Evolutionary conservation across 2,329 filamentous ascomycete genomes (phyloP).

Genomic region (Hysterium pulicare): DNA sequence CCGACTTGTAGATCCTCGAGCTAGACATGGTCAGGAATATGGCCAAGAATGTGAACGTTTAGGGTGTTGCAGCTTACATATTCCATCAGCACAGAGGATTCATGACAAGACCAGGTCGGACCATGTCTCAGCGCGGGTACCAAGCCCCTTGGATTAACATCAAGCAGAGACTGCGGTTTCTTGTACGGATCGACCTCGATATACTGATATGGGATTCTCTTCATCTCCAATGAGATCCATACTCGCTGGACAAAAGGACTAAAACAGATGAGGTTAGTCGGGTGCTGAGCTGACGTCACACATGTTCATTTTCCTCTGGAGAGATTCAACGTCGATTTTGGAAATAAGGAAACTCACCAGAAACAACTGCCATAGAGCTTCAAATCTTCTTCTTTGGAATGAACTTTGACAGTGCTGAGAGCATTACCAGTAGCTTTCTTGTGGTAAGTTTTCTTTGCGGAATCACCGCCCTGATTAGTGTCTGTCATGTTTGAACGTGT

Average conservation of each 20-base stretch:
- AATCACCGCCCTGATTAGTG: constrained; percentile 47
- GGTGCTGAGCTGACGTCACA: constrained; percentile 12
- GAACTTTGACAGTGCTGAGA: constrained; percentile 64
- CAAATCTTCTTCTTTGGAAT: constrained; percentile 65
- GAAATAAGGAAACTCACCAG: constrained; percentile 56
- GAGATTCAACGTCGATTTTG: not conserved
- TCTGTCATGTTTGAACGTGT: constrained; percentile 43
- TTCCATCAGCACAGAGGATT: constrained; percentile 80
- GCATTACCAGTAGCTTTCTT: constrained; percentile 72
- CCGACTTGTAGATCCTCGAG: constrained; percentile 69
- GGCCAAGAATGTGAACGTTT: not conserved
- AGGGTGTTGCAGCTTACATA: constrained; percentile 56
- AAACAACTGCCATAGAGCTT: constrained; percentile 82
- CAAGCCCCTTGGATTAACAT: constrained; percentile 71
- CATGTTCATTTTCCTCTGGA: not conserved
- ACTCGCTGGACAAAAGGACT: constrained; percentile 83
- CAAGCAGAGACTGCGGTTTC: constrained; percentile 66
- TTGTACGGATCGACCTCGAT: constrained; percentile 80
- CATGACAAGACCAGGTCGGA: constrained; percentile 72
- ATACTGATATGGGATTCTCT: constrained; percentile 77
- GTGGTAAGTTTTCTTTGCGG: constrained; percentile 61
- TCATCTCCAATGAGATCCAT: constrained; percentile 83
- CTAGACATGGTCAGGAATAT: constrained; percentile 35
- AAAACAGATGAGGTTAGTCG: constrained; percentile 10
- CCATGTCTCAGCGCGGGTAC: constrained; percentile 76